Percentiles rank a stretch among this genome's conserved stretches.
These are phyloP conservation scores for Paecilomyces variotii DNA, from an alignment of 2,329 filamentous ascomycete species.

Conservation along the genomic window DNA sequence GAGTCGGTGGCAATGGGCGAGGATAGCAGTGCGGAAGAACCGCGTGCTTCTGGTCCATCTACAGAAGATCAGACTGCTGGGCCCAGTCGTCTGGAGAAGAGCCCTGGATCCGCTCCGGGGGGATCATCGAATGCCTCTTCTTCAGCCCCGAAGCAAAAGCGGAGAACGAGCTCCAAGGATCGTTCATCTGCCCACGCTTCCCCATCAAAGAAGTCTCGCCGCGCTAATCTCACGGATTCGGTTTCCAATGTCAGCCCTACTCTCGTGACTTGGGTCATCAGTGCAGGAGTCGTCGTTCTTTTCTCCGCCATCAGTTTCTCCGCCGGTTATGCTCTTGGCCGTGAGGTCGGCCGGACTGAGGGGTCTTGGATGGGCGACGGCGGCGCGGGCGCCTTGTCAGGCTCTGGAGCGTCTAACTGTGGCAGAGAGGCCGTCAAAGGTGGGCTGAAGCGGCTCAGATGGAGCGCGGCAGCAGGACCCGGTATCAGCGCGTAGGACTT, in stretches of 20 bases:
- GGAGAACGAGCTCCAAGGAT: slow-evolving; percentile 30
- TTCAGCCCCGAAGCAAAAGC: slow-evolving; percentile 18
- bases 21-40: slow-evolving; percentile 20
- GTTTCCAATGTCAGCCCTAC: slow-evolving; percentile 45
- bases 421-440: slow-evolving; percentile 40
- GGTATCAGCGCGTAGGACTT: slow-evolving; percentile 17
- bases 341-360: slow-evolving; percentile 50
- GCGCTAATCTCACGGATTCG: slow-evolving; percentile 20
- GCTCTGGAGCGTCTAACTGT: slow-evolving; percentile 30
- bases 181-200: slow-evolving; percentile 21
- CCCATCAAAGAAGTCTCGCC: slow-evolving; percentile 28
- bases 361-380: slow-evolving; percentile 21
- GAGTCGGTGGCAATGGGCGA: slow-evolving; percentile 51
- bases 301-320: slow-evolving; percentile 58
- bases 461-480: slow-evolving; percentile 32
- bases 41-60: slow-evolving; percentile 11
- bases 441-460: slow-evolving; percentile 35
- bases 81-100: slow-evolving; percentile 15
- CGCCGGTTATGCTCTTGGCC: slow-evolving; percentile 55
- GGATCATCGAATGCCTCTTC: slow-evolving; percentile 8
- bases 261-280: slow-evolving; percentile 58
- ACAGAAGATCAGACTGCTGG: slow-evolving; percentile 11
- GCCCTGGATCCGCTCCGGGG: slow-evolving; percentile 13
- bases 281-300: slow-evolving; percentile 56
- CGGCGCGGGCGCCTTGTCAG: slow-evolving; percentile 13